phyloP scores from a whole-genome alignment of 2,329 filamentous ascomycete genomes.

The Coniella vitis region DNA sequence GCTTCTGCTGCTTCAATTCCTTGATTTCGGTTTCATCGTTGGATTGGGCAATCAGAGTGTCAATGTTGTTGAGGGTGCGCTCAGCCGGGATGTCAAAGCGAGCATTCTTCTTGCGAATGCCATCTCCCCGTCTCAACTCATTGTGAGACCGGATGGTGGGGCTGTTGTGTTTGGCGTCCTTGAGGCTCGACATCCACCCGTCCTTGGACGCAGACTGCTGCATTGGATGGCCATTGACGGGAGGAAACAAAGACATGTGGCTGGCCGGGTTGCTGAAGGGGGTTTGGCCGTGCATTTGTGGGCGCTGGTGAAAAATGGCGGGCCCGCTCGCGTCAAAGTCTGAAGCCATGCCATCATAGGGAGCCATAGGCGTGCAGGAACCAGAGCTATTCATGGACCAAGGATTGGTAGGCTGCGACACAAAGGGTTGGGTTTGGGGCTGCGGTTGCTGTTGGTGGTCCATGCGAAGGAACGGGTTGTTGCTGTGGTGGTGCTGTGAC shows the following conservation, averaged over 20 bases:
- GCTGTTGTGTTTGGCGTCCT: slow-evolving; percentile 55
- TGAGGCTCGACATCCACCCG: slow-evolving; percentile 42
- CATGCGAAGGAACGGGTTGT: slow-evolving; percentile 62
- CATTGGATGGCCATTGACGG: slow-evolving; percentile 39
- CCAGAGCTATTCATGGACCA: slow-evolving; percentile 65
- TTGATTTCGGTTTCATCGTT: slow-evolving; percentile 91
- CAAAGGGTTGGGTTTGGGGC: slow-evolving; percentile 31
- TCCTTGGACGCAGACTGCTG: slow-evolving; percentile 53
- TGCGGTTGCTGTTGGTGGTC: slow-evolving; percentile 39
- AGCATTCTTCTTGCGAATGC: slow-evolving; percentile 98
- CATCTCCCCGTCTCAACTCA: slow-evolving; percentile 70
- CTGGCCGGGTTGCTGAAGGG: slow-evolving; percentile 47
- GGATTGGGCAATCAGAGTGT: slow-evolving; percentile 81
- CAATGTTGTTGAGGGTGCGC: slow-evolving; percentile 89
- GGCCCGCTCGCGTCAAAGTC: slow-evolving; percentile 47
- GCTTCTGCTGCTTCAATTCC: slow-evolving; percentile 97
- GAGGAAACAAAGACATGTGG: slow-evolving; percentile 48
- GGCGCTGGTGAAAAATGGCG: slow-evolving; percentile 44
- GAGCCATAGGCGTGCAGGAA: slow-evolving; percentile 66
- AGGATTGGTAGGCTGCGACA: slow-evolving; percentile 33
- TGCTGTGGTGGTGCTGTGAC: slow-evolving; percentile 32
- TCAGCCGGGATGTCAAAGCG: slow-evolving; percentile 93
- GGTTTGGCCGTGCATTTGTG: slow-evolving; percentile 44
- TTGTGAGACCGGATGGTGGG: slow-evolving; percentile 68
- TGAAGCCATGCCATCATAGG: slow-evolving; percentile 56